phyloP scores from a whole-genome alignment of 2,329 filamentous ascomycete genomes.

The Pseudogymnoascus sp. region DNA sequence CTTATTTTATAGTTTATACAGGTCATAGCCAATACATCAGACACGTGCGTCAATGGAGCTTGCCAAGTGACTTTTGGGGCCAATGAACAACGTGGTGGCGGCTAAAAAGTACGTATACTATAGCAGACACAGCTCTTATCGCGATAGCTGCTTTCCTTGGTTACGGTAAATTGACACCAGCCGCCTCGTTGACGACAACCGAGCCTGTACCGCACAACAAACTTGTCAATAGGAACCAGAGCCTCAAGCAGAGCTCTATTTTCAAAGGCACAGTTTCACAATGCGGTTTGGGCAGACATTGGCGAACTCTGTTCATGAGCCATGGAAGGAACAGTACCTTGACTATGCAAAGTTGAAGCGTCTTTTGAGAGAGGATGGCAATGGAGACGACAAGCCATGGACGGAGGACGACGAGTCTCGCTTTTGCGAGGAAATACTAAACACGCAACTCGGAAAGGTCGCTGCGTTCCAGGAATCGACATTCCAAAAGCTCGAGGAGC shows the following conservation, averaged over 20 bases:
- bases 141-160: neutral
- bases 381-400: constrained; percentile 56
- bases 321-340: constrained; percentile 91
- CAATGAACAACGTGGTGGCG: constrained; percentile 5
- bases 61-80: neutral
- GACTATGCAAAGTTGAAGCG: constrained; percentile 91
- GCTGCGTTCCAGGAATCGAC: constrained; percentile 78
- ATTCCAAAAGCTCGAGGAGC: constrained; percentile 50
- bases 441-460: constrained; percentile 91
- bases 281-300: constrained; percentile 96
- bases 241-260: neutral
- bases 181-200: neutral
- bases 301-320: constrained; percentile 67
- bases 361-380: constrained; percentile 70
- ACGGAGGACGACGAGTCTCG: constrained; percentile 87
- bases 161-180: neutral
- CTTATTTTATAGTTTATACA: neutral
- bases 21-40: constrained; percentile 3
- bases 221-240: neutral
- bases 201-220: neutral
- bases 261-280: constrained; percentile 19
- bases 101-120: neutral
- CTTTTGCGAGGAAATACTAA: constrained; percentile 93
- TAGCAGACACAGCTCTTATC: neutral
- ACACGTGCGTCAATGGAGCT: neutral